Percentiles rank a stretch among this genome's conserved stretches.
Evolutionary conservation across 306 rosid species (phyloP).

Genomic region (Abrus pulchellus): DNA sequence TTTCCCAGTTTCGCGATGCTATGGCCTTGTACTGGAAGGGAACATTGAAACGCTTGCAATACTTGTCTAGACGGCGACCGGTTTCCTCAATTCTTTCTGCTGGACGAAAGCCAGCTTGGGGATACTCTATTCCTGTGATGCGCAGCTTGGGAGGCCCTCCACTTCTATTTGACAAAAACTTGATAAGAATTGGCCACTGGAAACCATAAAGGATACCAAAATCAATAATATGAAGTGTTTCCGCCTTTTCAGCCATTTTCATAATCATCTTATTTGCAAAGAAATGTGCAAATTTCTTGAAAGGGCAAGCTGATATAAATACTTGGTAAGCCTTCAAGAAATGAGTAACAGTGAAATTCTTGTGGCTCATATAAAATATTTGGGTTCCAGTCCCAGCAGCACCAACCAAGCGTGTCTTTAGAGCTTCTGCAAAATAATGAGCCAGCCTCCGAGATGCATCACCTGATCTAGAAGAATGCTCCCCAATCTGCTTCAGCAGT

Average conservation of each 20-base stretch:
- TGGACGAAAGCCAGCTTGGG: slow-evolving; percentile 89
- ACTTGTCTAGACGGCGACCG: slow-evolving; percentile 75
- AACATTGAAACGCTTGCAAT: slow-evolving; percentile 76
- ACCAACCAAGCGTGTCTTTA: slow-evolving; percentile 81
- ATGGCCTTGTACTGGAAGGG: slow-evolving; percentile 78
- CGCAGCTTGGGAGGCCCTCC: slow-evolving; percentile 89
- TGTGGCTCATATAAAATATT: slow-evolving; percentile 57
- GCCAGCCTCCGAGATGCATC: slow-evolving; percentile 78
- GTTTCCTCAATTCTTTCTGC: slow-evolving; percentile 76
- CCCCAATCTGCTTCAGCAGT: slow-evolving; percentile 73
- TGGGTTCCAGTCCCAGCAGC: slow-evolving; percentile 68
- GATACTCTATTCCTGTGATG: slow-evolving; percentile 85
- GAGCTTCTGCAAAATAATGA: slow-evolving; percentile 68
- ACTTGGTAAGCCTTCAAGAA: slow-evolving; percentile 67
- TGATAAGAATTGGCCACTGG: slow-evolving; percentile 90
- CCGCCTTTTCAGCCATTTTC: slow-evolving; percentile 63
- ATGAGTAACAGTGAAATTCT: slow-evolving; percentile 61
- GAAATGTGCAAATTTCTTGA: slow-evolving; percentile 63
- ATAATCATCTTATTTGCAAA: slow-evolving; percentile 67
- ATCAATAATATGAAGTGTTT: slow-evolving; percentile 75
- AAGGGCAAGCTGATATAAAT: slow-evolving; percentile 67
- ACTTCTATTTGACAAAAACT: slow-evolving; percentile 59
- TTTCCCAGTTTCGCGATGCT: slow-evolving; percentile 76
- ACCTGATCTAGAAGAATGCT: slow-evolving; percentile 70
- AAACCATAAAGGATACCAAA: slow-evolving; percentile 89